A percentile compares a stretch with the other conserved stretches of the same genome.
Conservation (phyloP, 2,329 filamentous ascomycete genomes). For the Myriosclerotinia curreyana region DNA sequence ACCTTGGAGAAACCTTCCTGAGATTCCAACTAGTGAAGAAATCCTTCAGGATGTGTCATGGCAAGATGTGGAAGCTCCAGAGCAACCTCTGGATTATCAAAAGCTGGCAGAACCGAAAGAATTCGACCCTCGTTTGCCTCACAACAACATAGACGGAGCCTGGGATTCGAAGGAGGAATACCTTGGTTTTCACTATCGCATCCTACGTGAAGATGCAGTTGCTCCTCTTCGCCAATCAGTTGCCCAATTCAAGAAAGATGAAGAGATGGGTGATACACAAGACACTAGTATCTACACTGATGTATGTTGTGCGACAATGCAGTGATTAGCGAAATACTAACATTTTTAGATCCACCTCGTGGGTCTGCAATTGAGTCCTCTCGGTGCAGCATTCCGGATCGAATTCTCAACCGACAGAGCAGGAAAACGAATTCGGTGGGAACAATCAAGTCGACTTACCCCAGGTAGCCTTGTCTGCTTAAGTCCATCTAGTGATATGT, state of each 20-base stretch:
- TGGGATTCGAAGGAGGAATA: constrained; percentile 65
- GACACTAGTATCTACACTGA: constrained; percentile 66
- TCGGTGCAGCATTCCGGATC: constrained; percentile 64
- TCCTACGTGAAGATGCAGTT: constrained; percentile 72
- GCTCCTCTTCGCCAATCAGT: constrained; percentile 68
- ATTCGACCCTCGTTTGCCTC: constrained; percentile 30
- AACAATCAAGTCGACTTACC: constrained; percentile 50
- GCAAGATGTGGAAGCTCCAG: not conserved
- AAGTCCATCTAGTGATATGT: constrained; percentile 55
- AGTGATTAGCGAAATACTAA: not conserved
- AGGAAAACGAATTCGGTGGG: constrained; percentile 65
- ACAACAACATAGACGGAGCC: constrained; percentile 54
- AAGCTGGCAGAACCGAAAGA: constrained; percentile 22
- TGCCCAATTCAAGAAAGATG: constrained; percentile 50
- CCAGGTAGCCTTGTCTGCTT: constrained; percentile 54
- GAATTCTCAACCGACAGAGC: constrained; percentile 67
- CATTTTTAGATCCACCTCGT: constrained; percentile 58
- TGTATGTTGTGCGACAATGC: constrained; percentile 44
- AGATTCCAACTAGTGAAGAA: constrained; percentile 54
- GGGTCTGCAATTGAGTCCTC: constrained; percentile 59
- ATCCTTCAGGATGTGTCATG: constrained; percentile 42
- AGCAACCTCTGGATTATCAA: constrained; percentile 33
- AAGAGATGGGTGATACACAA: constrained; percentile 55
- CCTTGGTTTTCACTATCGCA: constrained; percentile 68
- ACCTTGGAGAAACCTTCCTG: constrained; percentile 45